Percentiles rank a stretch among this genome's conserved stretches.
phyloP scores from a whole-genome alignment of 768 basidiomycete species.

The Tricholoma saponaceum region DNA sequence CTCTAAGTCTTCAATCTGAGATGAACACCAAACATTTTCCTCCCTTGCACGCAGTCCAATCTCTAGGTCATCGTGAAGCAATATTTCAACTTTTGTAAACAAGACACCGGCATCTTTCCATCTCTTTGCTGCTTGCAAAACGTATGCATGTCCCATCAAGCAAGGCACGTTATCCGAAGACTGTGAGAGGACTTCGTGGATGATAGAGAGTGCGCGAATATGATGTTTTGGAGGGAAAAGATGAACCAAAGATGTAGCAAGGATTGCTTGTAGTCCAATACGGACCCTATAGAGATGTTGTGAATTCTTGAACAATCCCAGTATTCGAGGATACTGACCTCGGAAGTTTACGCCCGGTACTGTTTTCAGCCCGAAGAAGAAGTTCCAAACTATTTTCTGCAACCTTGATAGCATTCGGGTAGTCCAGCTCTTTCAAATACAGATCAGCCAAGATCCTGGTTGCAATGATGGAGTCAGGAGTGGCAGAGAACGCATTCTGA shows the following conservation, averaged over 20 bases:
- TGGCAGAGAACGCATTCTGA: slow-evolving; percentile 51
- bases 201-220: slow-evolving; percentile 63
- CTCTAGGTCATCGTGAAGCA: slow-evolving; percentile 41
- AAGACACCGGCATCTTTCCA: slow-evolving; percentile 65
- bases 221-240: slow-evolving; percentile 91
- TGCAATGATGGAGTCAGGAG: slow-evolving; percentile 59
- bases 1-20: slow-evolving; percentile 45
- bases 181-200: slow-evolving; percentile 64
- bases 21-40: slow-evolving; percentile 83
- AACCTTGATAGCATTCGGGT: slow-evolving; percentile 63
- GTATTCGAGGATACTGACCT: slow-evolving; percentile 33
- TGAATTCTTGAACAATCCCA: neutral
- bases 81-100: slow-evolving; percentile 55
- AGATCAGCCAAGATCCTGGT: slow-evolving; percentile 62
- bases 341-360: slow-evolving; percentile 50
- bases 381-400: slow-evolving; percentile 69
- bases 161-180: slow-evolving; percentile 61
- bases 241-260: slow-evolving; percentile 79
- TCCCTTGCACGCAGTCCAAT: slow-evolving; percentile 65
- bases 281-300: slow-evolving; percentile 41
- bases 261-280: slow-evolving; percentile 63
- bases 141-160: slow-evolving; percentile 72
- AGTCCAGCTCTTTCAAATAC: slow-evolving; percentile 68
- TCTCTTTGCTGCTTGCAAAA: slow-evolving; percentile 56
- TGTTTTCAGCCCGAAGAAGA: slow-evolving; percentile 47